phyloP scores from a whole-genome alignment of 106 monocot genomes.

The Platanthera zijinensis region DNA sequence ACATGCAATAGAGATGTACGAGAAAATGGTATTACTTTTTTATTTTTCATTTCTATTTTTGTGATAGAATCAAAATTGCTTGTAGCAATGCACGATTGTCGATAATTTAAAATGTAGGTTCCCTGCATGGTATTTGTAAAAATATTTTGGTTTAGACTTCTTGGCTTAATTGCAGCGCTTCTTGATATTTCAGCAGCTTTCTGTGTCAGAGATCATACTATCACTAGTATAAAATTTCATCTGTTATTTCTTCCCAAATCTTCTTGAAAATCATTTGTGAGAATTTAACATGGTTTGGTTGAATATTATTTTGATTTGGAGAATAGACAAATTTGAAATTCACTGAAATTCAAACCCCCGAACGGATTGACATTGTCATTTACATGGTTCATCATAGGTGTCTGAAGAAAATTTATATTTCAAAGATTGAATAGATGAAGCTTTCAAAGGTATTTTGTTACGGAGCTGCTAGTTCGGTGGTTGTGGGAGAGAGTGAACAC shows the following conservation, averaged over 20 bases:
- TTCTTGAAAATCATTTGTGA: too few relatives aligned
- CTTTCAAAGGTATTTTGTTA: too few relatives aligned
- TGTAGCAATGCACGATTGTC: neutral
- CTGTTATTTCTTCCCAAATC: neutral
- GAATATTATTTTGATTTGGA: neutral
- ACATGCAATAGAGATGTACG: constrained; percentile 71
- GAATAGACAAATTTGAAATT: neutral
- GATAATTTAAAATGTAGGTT: neutral
- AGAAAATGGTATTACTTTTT: constrained; percentile 68
- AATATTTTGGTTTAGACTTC: neutral
- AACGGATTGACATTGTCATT: neutral
- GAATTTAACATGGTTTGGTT: too few relatives aligned
- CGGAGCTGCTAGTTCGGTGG: too few relatives aligned
- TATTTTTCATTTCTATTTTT: constrained; percentile 8
- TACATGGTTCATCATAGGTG: neutral
- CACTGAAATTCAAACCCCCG: neutral
- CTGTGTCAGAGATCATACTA: neutral
- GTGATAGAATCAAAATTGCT: neutral
- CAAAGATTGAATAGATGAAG: too few relatives aligned
- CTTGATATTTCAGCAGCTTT: neutral
- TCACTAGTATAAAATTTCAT: neutral
- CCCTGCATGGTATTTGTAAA: neutral
- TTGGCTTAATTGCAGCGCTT: neutral
- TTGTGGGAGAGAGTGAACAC: too few relatives aligned
- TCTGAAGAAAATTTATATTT: too few relatives aligned